Percentiles rank a stretch among this genome's conserved stretches.
Conservation (phyloP, 2,329 filamentous ascomycete genomes). For the Cadophora malorum region DNA sequence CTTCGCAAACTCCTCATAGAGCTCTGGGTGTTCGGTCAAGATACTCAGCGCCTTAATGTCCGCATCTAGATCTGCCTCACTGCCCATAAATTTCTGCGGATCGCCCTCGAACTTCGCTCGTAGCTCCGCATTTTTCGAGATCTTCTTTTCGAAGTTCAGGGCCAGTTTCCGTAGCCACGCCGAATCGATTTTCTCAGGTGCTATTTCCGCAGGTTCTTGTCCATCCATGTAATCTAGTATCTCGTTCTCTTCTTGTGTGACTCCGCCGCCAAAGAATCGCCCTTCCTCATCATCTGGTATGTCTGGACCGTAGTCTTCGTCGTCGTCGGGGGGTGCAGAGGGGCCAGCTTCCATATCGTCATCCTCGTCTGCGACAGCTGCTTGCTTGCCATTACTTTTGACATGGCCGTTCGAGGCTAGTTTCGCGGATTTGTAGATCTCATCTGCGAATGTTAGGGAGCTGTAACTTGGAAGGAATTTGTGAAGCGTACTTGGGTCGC, state of each 20-base stretch:
- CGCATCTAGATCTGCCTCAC: conserved; percentile 87
- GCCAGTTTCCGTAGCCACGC: conserved; percentile 84
- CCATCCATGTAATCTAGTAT: conserved; percentile 88
- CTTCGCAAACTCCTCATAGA: conserved; percentile 81
- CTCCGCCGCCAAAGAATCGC: conserved; percentile 92
- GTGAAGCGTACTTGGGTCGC: conserved; percentile 64
- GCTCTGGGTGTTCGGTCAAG: conserved; percentile 81
- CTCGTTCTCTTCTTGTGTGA: conserved; percentile 79
- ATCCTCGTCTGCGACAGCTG: conserved; percentile 47
- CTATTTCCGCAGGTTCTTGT: conserved; percentile 54
- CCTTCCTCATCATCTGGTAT: conserved; percentile 83
- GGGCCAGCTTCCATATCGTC: conserved; percentile 55
- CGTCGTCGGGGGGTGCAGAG: conserved; percentile 60
- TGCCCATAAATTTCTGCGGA: conserved; percentile 81
- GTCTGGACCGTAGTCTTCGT: conserved; percentile 61
- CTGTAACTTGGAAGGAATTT: conserved; percentile 13
- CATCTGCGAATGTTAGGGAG: conserved; percentile 50
- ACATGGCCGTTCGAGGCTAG: conserved; percentile 52
- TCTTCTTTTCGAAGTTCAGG: conserved; percentile 86
- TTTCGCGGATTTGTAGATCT: conserved; percentile 69
- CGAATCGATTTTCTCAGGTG: conserved; percentile 78
- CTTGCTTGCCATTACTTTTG: conserved; percentile 45
- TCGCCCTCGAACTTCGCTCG: conserved; percentile 83
- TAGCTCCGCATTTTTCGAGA: conserved; percentile 88
- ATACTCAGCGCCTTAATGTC: conserved; percentile 88